Evolutionary conservation across 1,284 basidiomycete species (phyloP), one percentile per base, ranked within the genome.

Genomic region (Naganishia sp.): DNA sequence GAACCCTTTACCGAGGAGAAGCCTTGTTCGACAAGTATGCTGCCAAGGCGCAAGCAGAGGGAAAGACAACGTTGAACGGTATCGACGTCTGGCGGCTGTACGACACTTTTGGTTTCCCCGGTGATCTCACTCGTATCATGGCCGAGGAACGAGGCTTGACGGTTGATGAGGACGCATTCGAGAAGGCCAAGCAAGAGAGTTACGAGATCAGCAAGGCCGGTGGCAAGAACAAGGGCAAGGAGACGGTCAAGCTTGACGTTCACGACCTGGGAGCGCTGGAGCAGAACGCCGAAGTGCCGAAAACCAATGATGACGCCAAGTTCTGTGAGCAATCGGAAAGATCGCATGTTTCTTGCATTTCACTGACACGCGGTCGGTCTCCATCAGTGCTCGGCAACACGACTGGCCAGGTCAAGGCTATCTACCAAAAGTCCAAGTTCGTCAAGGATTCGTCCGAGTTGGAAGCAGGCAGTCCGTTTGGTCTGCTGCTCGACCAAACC

Each of bases 41-140:
- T 31, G 79, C 82, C 31, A 84, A 85, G 60, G 88, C 94, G 10
- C 84, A 84, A 70, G 84, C 88, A 55, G 83, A 84, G 53, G 87
- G 87, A 15, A 74, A 82, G 10, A 89, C 84, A 64, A 85, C 87
- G 70, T 86, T 99, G 52, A 87, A 84, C 70, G 95, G 95, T 18
- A 88, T 88, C 74, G 95, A 99, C 75, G 92, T 97, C 33, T 99
- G 95, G 95, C 86, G 92, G 39, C 81, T 99, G 63, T 99, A 99
- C 79, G 96, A 99, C 79, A 99, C 96, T 0, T 99, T 92, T 77
- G 95, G 95, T 49, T 99, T 99, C 83, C 96, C 95, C 0, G 93
- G 94, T 61, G 95, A 99, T 77, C 82, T 99, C 45, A 99, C 96
- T 1, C 87, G 90, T 64, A 84, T 99, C 70, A 99, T 99, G 95